Conservation (phyloP, 805 yeast species). For the Saccharomycopsis babjevae region DNA sequence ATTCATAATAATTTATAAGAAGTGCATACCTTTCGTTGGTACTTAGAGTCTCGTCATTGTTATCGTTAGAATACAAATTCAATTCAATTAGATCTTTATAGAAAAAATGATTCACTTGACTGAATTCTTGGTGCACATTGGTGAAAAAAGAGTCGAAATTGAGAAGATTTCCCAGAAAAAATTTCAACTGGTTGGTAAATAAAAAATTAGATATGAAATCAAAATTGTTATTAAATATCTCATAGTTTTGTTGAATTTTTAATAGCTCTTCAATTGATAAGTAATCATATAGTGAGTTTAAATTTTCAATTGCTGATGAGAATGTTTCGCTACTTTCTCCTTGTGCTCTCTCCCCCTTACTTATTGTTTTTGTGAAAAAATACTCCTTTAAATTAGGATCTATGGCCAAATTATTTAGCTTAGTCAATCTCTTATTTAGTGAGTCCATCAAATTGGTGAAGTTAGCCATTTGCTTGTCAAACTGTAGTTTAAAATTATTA, state of each 20-base stretch:
- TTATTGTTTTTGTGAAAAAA: background rate
- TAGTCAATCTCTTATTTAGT: constrained; percentile 9
- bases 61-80: constrained; percentile 12
- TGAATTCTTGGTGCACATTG: constrained; percentile 11
- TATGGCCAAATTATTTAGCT: constrained; percentile 9
- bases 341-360: background rate
- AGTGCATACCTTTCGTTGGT: constrained; percentile 15
- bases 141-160: constrained; percentile 13
- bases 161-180: constrained; percentile 12
- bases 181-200: constrained; percentile 12
- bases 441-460: constrained; percentile 8
- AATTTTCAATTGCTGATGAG: background rate
- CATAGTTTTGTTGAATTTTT: constrained; percentile 16
- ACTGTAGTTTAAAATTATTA: constrained; percentile 9
- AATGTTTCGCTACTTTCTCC: background rate
- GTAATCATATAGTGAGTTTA: constrained; percentile 14
- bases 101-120: constrained; percentile 9
- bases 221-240: constrained; percentile 9
- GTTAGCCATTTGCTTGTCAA: constrained; percentile 4
- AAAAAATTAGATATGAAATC: constrained; percentile 1
- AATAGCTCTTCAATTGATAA: constrained; percentile 15
- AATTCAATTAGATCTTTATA: constrained; percentile 15
- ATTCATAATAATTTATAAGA: constrained; percentile 14
- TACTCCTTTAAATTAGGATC: constrained; percentile 4
- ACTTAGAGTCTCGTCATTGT: constrained; percentile 6